Base-by-base conservation (phyloP, 768 basidiomycete genomes). In the Suillus paluster region DNA sequence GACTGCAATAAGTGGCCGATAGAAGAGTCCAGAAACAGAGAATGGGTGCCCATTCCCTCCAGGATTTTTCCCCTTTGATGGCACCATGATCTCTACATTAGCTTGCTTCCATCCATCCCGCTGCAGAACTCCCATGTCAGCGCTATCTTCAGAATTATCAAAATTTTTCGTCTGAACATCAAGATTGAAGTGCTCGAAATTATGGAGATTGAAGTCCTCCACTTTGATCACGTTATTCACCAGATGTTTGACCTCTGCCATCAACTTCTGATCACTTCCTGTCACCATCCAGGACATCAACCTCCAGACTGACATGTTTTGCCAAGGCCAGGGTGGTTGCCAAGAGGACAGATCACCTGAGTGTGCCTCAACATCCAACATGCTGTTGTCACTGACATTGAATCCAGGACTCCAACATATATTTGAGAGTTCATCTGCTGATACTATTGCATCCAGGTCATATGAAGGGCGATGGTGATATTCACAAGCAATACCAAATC, bases 1-100 rank as follows among this genome's bases (percentile, higher is more conserved):
- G 11, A 72, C 62, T 2, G 45, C 48, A 2, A 63, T 67, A 1
- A 78, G 53, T 1, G 66, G 66, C 1, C 69, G 62, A 53, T 72
- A 69, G 11, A 66, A 60, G 2, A 79, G 60, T 1, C 74, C 76
- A 19, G 73, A 45, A 46, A 48, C 38, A 11, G 55, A 25, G 41
- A 9, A 62, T 25, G 15, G 23, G 9, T 9, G 30, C 30, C 48
- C 58, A 38, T 50, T 50, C 33, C 63, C 63, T 14, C 12, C 17
- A 3, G 3, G 19, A 30, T 36, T 52, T n/a, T 57, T 60, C n/a
- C 60, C 49, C 27, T 56, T 45, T 1, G 55, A 60, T 0, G 55
- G 58, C 6, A 65, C 42, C 9, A 41, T 3, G 1, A 65, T 53
- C 15, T 64, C 15, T 2, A 65, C 36, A 45, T 45, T 11, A 4